phyloP scores from a whole-genome alignment of 352 stramenopile species.

The Globisporangium sylvaticum region DNA sequence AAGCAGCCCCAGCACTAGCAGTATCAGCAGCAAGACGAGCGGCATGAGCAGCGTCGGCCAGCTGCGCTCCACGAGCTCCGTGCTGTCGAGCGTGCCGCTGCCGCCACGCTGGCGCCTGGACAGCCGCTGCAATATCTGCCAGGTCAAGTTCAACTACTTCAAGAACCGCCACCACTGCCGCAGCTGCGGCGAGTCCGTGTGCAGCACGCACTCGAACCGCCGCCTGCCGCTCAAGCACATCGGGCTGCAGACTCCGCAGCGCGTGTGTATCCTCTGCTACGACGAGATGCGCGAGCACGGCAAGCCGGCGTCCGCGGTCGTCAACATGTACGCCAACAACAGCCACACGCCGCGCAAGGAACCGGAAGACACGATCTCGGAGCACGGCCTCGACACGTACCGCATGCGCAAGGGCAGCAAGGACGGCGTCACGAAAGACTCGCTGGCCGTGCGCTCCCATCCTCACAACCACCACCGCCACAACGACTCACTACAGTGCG shows the following conservation, averaged over 20 bases:
- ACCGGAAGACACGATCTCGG: not conserved
- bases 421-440: not conserved
- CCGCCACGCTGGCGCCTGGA: slow-evolving; percentile 70
- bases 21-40: not conserved
- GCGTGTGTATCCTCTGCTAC: slow-evolving; percentile 79
- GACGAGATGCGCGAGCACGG: slow-evolving; percentile 72
- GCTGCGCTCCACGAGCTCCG: slow-evolving; percentile 27
- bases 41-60: slow-evolving; percentile 17
- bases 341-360: not conserved
- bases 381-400: not conserved
- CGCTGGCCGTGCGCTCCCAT: slow-evolving; percentile 1
- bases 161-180: slow-evolving; percentile 86
- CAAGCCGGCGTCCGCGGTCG: slow-evolving; percentile 59
- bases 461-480: not conserved
- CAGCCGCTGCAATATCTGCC: slow-evolving; percentile 79
- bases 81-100: slow-evolving; percentile 38
- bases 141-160: slow-evolving; percentile 85
- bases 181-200: slow-evolving; percentile 85
- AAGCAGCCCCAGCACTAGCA: not conserved
- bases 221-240: slow-evolving; percentile 60
- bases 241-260: slow-evolving; percentile 53
- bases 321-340: slow-evolving; percentile 53
- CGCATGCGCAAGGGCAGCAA: slow-evolving; percentile 1
- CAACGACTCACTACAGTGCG: slow-evolving; percentile 22
- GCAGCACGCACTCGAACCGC: slow-evolving; percentile 72